Evolutionary conservation across 345 rosid genomes (phyloP).

Genomic region (Carallia pectinifolia): DNA sequence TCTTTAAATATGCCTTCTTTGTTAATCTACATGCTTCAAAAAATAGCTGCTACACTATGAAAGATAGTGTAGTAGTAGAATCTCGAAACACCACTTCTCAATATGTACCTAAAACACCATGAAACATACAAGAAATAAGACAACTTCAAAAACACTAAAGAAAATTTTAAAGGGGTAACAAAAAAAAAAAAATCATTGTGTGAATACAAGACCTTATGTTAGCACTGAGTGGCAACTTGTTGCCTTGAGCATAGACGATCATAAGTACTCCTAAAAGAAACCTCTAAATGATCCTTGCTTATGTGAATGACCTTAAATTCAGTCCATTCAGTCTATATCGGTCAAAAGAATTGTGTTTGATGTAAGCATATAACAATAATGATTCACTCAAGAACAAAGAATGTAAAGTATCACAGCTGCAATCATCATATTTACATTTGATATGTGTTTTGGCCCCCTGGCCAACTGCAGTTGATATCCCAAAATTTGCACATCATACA

Average conservation of each 20-base stretch:
- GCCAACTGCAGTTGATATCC: constrained; percentile 40
- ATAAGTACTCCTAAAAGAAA: constrained; percentile 36
- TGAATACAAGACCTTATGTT: constrained; percentile 29
- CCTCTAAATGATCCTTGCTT: constrained; percentile 28
- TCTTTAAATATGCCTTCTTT: too few relatives aligned
- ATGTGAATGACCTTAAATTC: constrained; percentile 21
- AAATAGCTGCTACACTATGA: too few relatives aligned
- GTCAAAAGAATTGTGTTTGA: background rate
- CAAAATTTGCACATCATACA: constrained; percentile 27
- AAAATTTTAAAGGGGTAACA: background rate
- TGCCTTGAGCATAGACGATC: constrained; percentile 19
- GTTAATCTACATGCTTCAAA: too few relatives aligned
- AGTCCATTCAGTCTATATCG: constrained; percentile 32
- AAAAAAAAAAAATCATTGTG: too few relatives aligned
- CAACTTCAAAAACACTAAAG: background rate
- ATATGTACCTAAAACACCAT: constrained; percentile 27
- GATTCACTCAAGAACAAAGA: background rate
- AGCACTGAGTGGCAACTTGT: constrained; percentile 31
- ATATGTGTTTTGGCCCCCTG: constrained; percentile 24
- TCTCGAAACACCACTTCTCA: constrained; percentile 41
- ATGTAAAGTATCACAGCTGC: background rate
- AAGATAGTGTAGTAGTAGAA: constrained; percentile 22
- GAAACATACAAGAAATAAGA: background rate
- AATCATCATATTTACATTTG: constrained; percentile 19
- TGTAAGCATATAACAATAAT: too few relatives aligned